phyloP scores from a whole-genome alignment of 1,284 basidiomycete species.

The Boletus sp. region DNA sequence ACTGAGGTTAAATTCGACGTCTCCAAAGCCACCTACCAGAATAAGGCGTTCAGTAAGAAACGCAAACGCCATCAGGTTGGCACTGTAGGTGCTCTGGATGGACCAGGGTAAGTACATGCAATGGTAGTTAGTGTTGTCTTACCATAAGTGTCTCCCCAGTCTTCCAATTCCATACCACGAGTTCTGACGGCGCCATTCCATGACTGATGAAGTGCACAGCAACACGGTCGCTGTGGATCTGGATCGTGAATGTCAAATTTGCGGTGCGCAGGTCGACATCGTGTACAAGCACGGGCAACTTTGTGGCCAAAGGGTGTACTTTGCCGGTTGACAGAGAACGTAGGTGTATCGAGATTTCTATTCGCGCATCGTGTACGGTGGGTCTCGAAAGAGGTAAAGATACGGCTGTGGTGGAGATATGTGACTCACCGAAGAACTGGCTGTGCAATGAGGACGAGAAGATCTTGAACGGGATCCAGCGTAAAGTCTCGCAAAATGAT shows the following conservation, averaged over 20 bases:
- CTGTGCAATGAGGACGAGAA: conserved; percentile 52
- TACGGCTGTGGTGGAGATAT: neutral
- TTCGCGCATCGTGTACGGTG: conserved; percentile 12
- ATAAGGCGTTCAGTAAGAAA: conserved; percentile 47
- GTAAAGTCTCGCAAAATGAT: conserved; percentile 54
- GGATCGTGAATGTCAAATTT: conserved; percentile 43
- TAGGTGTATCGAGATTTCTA: conserved; percentile 40
- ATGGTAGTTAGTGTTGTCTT: conserved; percentile 19
- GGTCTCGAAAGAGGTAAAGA: conserved; percentile 15
- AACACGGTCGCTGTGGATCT: conserved; percentile 48
- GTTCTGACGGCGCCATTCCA: conserved; percentile 38
- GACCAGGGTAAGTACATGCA: conserved; percentile 6
- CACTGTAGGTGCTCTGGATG: conserved; percentile 35
- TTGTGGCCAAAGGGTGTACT: conserved; percentile 43
- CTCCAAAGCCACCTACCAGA: conserved; percentile 33
- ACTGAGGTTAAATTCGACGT: conserved; percentile 5
- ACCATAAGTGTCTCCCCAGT: conserved; percentile 48
- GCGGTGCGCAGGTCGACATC: conserved; percentile 22
- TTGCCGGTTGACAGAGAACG: conserved; percentile 47
- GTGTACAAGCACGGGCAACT: conserved; percentile 37
- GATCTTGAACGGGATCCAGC: conserved; percentile 62
- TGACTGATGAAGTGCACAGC: conserved; percentile 43
- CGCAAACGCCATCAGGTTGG: conserved; percentile 42
- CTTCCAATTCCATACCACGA: conserved; percentile 66
- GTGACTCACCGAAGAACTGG: conserved; percentile 32